Base-by-base conservation (phyloP, 805 yeast genomes). In the Teunomyces kruisii region DNA sequence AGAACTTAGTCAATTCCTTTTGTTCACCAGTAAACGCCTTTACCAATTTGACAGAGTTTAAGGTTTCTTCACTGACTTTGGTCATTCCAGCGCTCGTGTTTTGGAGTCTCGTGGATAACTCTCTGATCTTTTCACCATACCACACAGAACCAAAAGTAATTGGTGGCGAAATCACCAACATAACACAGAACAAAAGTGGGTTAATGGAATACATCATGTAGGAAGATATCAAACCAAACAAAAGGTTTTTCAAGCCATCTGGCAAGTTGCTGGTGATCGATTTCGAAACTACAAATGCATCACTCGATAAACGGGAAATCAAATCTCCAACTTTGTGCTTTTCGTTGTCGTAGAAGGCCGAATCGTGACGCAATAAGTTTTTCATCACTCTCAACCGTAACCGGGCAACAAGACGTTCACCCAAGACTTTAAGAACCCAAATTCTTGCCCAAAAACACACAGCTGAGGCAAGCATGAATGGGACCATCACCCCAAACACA, bases 241-340 rank as follows among this genome's bases (percentile, higher is more conserved):
- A 59, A 29, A 68, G 59, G 45, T 72, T 71, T 41, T 72, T 72
- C 45, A 72, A 58, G 9, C 77, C 77, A 49, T 72, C 77, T 3
- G 77, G 76, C 38, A 72, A 56, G 49, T 68, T 71, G 28, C 68
- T 60, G 9, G 76, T 72, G 42, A 72, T 66, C 2, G 75, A 70
- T 36, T 72, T 57, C 9, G 73, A 66, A 10, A 72, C 77, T n/a
- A 72, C 69, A 49, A 71, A 72, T 2, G 77, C 77, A 53, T 72
- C 77, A 49, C 73, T 67, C 5, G 74, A 67, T 32, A 72, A 62
- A 40, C 77, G 58, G 9, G 74, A 68, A 40, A 72, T 69, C 50
- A 72, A 65, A 49, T 72, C 77, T 13, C 77, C 77, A 1, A 73
- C 75, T 54, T 72, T 72, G 54, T 72, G 69, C 51, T 70, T 72